phyloP scores from a whole-genome alignment of 2,329 filamentous ascomycete species.

The Graphiopsis chlorocephala region DNA sequence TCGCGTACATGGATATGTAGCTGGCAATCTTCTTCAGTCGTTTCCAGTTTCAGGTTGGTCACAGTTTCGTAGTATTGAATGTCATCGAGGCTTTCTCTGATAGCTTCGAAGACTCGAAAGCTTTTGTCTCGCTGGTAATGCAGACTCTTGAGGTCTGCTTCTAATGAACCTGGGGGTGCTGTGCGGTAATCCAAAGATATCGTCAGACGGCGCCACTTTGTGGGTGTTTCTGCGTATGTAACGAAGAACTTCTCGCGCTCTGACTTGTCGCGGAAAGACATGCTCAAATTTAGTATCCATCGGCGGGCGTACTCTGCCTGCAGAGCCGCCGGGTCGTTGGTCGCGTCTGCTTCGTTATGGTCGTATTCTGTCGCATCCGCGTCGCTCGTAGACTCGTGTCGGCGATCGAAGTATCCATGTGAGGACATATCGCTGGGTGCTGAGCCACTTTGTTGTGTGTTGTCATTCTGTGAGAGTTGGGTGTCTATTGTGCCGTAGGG shows the following conservation, averaged over 20 bases:
- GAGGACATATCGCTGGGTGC: constrained; percentile 7
- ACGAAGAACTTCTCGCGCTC: constrained; percentile 97
- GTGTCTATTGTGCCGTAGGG: constrained; percentile 2
- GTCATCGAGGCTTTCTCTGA: constrained; percentile 84
- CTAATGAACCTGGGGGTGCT: constrained; percentile 75
- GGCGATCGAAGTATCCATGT: constrained; percentile 2
- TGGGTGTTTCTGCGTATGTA: constrained; percentile 80
- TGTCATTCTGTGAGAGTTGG: not conserved
- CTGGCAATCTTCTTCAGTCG: constrained; percentile 74
- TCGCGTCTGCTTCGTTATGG: constrained; percentile 34
- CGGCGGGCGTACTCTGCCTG: constrained; percentile 73
- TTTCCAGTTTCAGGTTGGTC: constrained; percentile 92
- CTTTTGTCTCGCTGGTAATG: constrained; percentile 90
- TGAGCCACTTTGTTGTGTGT: not conserved
- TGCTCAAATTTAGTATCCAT: constrained; percentile 97
- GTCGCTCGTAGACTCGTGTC: constrained; percentile 18
- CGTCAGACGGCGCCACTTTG: constrained; percentile 81
- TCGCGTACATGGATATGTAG: constrained; percentile 98
- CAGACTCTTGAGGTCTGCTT: constrained; percentile 73
- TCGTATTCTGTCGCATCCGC: constrained; percentile 25
- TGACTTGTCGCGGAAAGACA: constrained; percentile 94
- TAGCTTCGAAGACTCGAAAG: constrained; percentile 87
- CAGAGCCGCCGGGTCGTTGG: constrained; percentile 59
- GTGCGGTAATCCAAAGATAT: constrained; percentile 90
- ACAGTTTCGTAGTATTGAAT: constrained; percentile 97